A percentile compares a stretch with the other conserved stretches of the same genome.
Conservation (phyloP, 2,329 filamentous ascomycete genomes). For the Escovopsis weberi region DNA sequence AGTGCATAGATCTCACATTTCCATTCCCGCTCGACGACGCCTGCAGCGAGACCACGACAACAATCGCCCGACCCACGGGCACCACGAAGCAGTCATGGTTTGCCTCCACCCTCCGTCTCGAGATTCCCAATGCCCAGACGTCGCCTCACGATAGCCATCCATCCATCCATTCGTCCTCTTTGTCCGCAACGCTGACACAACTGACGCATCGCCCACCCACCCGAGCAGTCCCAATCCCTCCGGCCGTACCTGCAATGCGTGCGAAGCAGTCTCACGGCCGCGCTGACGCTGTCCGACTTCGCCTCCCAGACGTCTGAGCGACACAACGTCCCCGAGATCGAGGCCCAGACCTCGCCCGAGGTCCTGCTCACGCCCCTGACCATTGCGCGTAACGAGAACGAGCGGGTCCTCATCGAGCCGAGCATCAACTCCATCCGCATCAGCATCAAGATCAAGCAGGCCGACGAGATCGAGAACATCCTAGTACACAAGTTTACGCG, state of each 20-base stretch:
- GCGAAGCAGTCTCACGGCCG: conserved; percentile 83
- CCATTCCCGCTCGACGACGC: too few relatives aligned
- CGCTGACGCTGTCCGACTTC: conserved; percentile 82
- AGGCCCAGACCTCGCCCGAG: conserved; percentile 85
- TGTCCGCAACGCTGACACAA: too few relatives aligned
- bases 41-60: too few relatives aligned
- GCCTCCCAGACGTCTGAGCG: conserved; percentile 92
- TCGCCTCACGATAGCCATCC: too few relatives aligned
- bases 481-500: conserved; percentile 96
- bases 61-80: too few relatives aligned
- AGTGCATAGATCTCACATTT: too few relatives aligned
- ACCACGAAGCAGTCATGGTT: too few relatives aligned
- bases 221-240: conserved; percentile 73
- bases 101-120: too few relatives aligned
- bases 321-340: conserved; percentile 96
- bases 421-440: conserved; percentile 94
- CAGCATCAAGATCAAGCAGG: conserved; percentile 98
- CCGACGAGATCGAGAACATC: conserved; percentile 96
- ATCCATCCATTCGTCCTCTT: too few relatives aligned
- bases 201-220: not conserved
- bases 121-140: too few relatives aligned
- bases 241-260: conserved; percentile 94
- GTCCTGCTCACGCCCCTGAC: conserved; percentile 83
- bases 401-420: conserved; percentile 89
- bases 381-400: conserved; percentile 90